Evolutionary conservation across 1,139 yeast species (phyloP), one percentile per base, ranked within the genome.

Genomic region (Yamadazyma conglobata): DNA sequence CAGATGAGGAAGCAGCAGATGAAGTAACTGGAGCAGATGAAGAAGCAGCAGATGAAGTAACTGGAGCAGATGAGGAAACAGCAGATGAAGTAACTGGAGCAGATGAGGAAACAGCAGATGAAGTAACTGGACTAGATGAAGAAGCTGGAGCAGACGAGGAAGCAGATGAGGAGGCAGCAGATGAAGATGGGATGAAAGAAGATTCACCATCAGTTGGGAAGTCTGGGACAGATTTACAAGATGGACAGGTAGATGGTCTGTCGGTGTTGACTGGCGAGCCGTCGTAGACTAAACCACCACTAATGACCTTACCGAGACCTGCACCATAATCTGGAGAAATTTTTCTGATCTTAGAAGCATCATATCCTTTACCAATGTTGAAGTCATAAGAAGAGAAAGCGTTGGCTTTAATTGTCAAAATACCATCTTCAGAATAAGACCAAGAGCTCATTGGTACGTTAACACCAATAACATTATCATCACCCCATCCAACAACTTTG

Each of bases 401-500:
- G 20, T 38, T 38, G 11, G 35, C 31, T 5, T 19, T 22, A 19
- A 38, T 24, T 16, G 40, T 34, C 22, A 39, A 35, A 15, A 32
- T 30, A 33, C 56, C 58, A 5, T 33, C 39, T 9, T 30, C 39
- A 28, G 35, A 21, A 31, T 37, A 34, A 19, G 39, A 27, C 38
- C 39, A 34, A 9, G 37, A 29, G 4, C 15, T 25, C 40, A 54
- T 37, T 11, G 54, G 38, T 12, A 43, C 31, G 33, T 40, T 43
- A 19, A 55, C 30, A 24, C 57, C 55, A 31, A 58, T 46, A n/a
- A 42, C 35, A 30, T 56, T 59, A 8, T 56, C 56, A 31, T 43
- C 41, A 28, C 64, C 64, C 36, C 49, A 59, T n/a, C 62, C 63
- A 13, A 45, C 46, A 27, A 59, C 58, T 5, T 35, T 42, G 40